Conservation (phyloP, 441 rosid genomes). For the Pelargonium australe region DNA sequence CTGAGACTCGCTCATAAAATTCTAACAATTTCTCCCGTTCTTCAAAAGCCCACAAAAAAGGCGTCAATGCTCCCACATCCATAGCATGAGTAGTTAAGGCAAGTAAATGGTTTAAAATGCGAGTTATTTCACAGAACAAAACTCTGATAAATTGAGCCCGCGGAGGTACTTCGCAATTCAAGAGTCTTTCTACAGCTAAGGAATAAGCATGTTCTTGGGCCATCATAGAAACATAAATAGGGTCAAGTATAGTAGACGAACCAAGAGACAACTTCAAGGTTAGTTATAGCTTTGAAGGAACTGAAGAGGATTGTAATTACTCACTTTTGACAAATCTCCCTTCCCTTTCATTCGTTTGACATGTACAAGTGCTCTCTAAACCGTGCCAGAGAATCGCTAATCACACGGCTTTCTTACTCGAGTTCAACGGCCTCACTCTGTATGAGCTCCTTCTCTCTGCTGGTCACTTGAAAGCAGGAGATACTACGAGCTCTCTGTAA, state of each 20-base stretch:
- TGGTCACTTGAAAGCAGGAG: background rate
- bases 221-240: constrained; percentile 6
- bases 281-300: too few species aligned
- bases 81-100: constrained; percentile 11
- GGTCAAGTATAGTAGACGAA: background rate
- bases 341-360: background rate
- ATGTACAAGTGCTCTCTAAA: background rate
- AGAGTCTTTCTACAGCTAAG: constrained; percentile 10
- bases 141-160: constrained; percentile 7
- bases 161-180: constrained; percentile 16
- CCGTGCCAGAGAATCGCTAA: background rate
- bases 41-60: background rate
- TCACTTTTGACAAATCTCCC: too few species aligned
- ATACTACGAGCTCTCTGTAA: background rate
- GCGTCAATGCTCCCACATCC: constrained; percentile 1
- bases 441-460: background rate
- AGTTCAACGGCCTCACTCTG: too few species aligned
- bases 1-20: constrained; percentile 4
- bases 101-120: constrained; percentile 10
- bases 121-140: constrained; percentile 10
- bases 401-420: background rate
- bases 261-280: too few species aligned
- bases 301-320: too few species aligned
- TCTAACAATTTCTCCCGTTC: constrained; percentile 1
- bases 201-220: constrained; percentile 10